Conservation (phyloP, 2,329 filamentous ascomycete genomes). For the Elsinoe batatas region DNA sequence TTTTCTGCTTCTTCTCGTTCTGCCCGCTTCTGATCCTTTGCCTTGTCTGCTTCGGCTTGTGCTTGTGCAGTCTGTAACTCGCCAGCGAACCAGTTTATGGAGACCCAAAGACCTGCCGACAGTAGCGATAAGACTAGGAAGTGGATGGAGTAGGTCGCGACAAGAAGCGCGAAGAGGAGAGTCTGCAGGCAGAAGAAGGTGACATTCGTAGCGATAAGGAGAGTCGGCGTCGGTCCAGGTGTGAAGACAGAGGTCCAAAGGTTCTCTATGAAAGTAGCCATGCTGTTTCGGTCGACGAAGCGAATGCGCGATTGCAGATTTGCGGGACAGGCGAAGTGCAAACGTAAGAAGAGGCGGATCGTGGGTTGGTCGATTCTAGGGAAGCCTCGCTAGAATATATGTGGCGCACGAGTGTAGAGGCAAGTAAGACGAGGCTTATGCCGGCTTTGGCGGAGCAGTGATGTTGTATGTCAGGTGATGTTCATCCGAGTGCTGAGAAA, state of each 20-base stretch:
- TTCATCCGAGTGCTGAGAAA: too few species aligned
- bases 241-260: conserved; percentile 92
- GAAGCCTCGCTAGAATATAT: not conserved
- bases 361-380: not conserved
- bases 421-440: not conserved
- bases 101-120: conserved; percentile 75
- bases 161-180: conserved; percentile 63
- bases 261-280: conserved; percentile 53
- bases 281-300: conserved; percentile 16
- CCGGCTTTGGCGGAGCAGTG: not conserved
- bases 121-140: conserved; percentile 73
- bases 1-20: conserved; percentile 34
- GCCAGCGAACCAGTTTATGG: conserved; percentile 91
- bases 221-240: conserved; percentile 76
- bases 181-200: conserved; percentile 79
- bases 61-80: conserved; percentile 45
- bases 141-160: conserved; percentile 79
- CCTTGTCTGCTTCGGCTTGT: conserved; percentile 41
- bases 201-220: conserved; percentile 81
- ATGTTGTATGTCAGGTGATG: not conserved
- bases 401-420: not conserved
- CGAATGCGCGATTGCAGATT: too few species aligned
- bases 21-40: conserved; percentile 38
- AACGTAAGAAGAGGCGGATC: not conserved
- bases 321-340: too few species aligned